phyloP scores from a whole-genome alignment of 805 yeast species.

The Wickerhamiella kurtzmanii region DNA sequence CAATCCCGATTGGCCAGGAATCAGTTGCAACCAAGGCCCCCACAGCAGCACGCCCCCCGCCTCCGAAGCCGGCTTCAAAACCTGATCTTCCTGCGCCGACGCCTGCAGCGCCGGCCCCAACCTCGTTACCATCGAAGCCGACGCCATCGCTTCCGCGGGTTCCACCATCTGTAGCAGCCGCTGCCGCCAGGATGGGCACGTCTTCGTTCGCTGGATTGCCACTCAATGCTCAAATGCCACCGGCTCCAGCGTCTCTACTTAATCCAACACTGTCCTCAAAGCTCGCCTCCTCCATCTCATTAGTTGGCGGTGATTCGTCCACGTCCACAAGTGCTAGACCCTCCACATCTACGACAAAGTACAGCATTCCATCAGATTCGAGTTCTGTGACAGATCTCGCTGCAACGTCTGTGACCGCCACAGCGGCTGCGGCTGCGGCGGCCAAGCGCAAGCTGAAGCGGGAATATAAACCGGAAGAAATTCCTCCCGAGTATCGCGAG shows the following conservation, averaged over 20 bases:
- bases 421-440: conserved; percentile 7
- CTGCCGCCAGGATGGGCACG: background rate
- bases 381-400: too few relatives aligned
- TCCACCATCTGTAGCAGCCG: background rate
- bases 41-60: background rate
- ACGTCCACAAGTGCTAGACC: too few relatives aligned
- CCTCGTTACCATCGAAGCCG: background rate
- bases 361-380: too few relatives aligned
- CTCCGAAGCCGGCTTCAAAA: background rate
- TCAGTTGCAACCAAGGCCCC: background rate
- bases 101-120: background rate
- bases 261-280: background rate
- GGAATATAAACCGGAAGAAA: conserved; percentile 63
- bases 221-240: background rate
- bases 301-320: too few relatives aligned
- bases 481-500: conserved; percentile 72
- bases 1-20: too few relatives aligned
- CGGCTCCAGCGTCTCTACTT: background rate
- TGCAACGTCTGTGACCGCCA: conserved; percentile 1
- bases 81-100: background rate
- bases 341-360: too few relatives aligned
- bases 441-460: conserved; percentile 32
- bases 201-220: background rate
- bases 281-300: background rate
- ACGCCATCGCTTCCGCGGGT: background rate